Percentiles rank a stretch among this genome's conserved stretches.
These are phyloP conservation scores for Lasiosphaeria ovina DNA, from an alignment of 495 filamentous ascomycete species.

Conservation along the genomic window DNA sequence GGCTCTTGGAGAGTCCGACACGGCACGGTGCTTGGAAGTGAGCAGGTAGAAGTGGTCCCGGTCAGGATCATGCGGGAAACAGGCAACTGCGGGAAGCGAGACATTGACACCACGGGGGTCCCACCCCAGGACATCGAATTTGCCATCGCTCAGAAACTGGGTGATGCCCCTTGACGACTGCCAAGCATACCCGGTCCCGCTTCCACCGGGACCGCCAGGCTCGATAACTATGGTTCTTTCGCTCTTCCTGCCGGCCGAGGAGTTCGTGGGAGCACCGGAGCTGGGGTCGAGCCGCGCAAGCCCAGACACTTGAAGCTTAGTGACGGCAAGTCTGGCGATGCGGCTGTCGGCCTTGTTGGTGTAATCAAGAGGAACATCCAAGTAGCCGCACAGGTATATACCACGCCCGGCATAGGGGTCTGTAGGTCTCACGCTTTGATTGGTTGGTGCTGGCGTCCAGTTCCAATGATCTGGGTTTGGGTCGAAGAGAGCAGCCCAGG, in stretches of 20 bases:
- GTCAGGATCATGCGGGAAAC: conserved; percentile 46
- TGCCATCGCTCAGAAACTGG: conserved; percentile 37
- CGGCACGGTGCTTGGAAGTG: conserved; percentile 38
- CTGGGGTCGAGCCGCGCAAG: conserved; percentile 37
- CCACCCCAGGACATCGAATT: conserved; percentile 53
- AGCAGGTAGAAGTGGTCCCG: conserved; percentile 44
- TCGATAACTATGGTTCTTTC: conserved; percentile 48
- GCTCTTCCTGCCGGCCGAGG: conserved; percentile 34
- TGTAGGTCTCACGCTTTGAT: background rate
- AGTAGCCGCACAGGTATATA: conserved; percentile 45
- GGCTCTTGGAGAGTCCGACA: conserved; percentile 25
- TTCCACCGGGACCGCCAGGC: conserved; percentile 48
- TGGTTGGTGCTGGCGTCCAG: conserved; percentile 33
- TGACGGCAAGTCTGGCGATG: conserved; percentile 44
- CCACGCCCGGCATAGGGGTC: conserved; percentile 40
- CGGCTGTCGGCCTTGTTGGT: conserved; percentile 41
- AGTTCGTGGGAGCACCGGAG: conserved; percentile 17
- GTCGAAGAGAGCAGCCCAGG: conserved; percentile 42
- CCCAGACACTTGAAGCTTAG: conserved; percentile 43
- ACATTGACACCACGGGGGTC: conserved; percentile 56
- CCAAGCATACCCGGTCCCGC: conserved; percentile 43
- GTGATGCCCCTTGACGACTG: conserved; percentile 33
- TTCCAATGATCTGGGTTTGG: conserved; percentile 43
- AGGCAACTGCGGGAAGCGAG: conserved; percentile 48
- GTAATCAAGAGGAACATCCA: conserved; percentile 50